Evolutionary conservation across 176 grass and related monocot genomes (phyloP).

Genomic region (Miscanthus lutarioriparius): DNA sequence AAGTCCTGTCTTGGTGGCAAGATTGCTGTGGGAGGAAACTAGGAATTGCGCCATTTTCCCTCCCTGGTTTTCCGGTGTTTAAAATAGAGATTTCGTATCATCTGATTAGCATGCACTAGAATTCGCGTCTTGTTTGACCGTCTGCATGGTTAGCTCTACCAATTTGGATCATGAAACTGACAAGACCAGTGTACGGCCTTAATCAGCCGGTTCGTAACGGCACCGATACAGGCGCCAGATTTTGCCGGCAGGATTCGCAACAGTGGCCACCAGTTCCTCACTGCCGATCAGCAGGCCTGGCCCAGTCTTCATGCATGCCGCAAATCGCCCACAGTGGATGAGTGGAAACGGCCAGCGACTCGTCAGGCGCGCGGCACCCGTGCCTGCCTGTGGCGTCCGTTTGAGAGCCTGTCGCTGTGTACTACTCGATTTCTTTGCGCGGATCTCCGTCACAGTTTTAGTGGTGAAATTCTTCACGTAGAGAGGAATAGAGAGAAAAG

Average conservation of each 20-base stretch:
- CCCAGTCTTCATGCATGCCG: background rate
- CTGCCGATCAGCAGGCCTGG: background rate
- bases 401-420: background rate
- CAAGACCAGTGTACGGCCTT: background rate
- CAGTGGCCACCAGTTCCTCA: background rate
- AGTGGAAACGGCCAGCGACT: background rate
- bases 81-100: no score
- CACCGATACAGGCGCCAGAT: slow-evolving; percentile 6
- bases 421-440: background rate
- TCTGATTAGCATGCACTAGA: background rate
- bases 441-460: background rate
- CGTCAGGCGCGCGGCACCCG: background rate
- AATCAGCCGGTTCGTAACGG: slow-evolving; percentile 10
- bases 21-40: background rate
- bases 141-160: background rate
- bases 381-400: background rate
- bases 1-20: background rate
- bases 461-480: background rate
- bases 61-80: background rate
- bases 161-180: background rate
- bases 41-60: background rate
- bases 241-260: background rate
- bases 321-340: background rate
- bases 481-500: background rate
- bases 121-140: background rate